Percentiles rank a stretch among this genome's conserved stretches.
Conservation (phyloP, 768 basidiomycete genomes). For the Cytidiella melzeri region DNA sequence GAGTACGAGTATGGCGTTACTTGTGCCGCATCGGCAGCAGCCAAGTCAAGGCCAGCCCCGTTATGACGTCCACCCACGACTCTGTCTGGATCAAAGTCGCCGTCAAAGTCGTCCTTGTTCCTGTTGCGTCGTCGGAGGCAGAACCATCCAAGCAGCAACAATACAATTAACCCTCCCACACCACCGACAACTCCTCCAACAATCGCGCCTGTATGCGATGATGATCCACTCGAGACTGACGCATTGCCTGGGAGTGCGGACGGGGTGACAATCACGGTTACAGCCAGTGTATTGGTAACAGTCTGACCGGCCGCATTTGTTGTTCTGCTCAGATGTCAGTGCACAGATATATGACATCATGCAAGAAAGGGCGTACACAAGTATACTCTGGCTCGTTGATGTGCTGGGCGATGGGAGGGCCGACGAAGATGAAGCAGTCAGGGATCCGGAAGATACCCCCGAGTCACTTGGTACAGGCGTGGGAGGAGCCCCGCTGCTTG, state of each 20-base stretch:
- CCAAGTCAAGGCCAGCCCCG: slow-evolving; percentile 13
- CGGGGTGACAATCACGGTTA: slow-evolving; percentile 12
- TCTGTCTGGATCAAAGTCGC: slow-evolving; percentile 44
- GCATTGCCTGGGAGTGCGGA: slow-evolving; percentile 7
- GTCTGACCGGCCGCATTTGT: slow-evolving; percentile 16
- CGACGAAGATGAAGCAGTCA: background rate
- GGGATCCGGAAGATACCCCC: too few species aligned
- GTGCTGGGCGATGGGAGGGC: background rate
- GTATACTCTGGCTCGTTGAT: slow-evolving; percentile 8
- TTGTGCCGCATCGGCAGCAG: slow-evolving; percentile 10
- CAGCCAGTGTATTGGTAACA: slow-evolving; percentile 14
- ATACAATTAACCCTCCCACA: slow-evolving; percentile 20
- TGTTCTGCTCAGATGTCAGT: slow-evolving; percentile 10
- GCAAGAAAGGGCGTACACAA: slow-evolving; percentile 14
- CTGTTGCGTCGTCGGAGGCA: slow-evolving; percentile 17
- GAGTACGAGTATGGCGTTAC: slow-evolving; percentile 20
- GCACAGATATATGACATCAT: background rate
- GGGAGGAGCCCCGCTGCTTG: too few species aligned
- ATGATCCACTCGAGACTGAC: slow-evolving; percentile 4
- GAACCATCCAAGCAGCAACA: slow-evolving; percentile 22
- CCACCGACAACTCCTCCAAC: slow-evolving; percentile 28
- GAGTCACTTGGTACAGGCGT: too few species aligned
- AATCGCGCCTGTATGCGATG: slow-evolving; percentile 24
- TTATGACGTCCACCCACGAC: slow-evolving; percentile 26
- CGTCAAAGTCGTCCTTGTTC: slow-evolving; percentile 38